Conservation (phyloP, 2,329 filamentous ascomycete species). For the Neopestalotiopsis sp. region DNA sequence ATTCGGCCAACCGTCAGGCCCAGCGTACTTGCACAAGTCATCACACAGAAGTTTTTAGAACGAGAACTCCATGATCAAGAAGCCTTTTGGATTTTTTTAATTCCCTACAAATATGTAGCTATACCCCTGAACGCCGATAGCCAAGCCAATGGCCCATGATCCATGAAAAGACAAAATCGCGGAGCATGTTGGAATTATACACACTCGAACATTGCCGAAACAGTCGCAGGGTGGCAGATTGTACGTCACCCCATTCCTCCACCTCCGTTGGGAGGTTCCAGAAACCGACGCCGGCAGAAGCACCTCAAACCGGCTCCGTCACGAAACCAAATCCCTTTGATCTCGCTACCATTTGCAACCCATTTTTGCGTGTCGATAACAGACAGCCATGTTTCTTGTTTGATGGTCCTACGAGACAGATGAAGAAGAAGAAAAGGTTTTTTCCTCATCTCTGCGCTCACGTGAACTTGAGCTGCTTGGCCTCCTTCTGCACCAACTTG, state of each 20-base stretch:
- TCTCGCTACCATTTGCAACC: too few relatives aligned
- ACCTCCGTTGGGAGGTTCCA: neutral
- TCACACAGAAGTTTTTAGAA: neutral
- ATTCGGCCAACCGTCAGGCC: neutral
- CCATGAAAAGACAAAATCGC: conserved; percentile 7
- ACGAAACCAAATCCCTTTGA: neutral
- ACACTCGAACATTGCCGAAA: neutral
- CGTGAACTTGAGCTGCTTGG: conserved; percentile 59
- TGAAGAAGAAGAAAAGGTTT: neutral
- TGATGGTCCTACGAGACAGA: neutral
- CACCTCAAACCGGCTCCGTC: neutral
- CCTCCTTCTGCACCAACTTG: conserved; percentile 71
- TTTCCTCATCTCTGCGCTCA: conserved; percentile 33
- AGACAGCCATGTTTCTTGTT: neutral
- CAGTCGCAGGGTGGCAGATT: neutral
- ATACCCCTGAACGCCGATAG: conserved; percentile 21
- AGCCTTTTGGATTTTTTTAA: conserved; percentile 16
- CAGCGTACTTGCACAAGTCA: neutral
- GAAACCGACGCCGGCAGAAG: neutral
- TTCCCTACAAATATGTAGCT: conserved; percentile 18
- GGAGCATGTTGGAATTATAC: conserved; percentile 1
- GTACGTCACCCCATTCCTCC: neutral
- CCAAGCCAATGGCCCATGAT: conserved; percentile 20
- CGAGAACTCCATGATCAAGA: neutral
- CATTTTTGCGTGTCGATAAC: neutral